These are phyloP conservation scores for Gyrodon lividus DNA, from an alignment of 768 basidiomycete genomes.

Conservation along the genomic window DNA sequence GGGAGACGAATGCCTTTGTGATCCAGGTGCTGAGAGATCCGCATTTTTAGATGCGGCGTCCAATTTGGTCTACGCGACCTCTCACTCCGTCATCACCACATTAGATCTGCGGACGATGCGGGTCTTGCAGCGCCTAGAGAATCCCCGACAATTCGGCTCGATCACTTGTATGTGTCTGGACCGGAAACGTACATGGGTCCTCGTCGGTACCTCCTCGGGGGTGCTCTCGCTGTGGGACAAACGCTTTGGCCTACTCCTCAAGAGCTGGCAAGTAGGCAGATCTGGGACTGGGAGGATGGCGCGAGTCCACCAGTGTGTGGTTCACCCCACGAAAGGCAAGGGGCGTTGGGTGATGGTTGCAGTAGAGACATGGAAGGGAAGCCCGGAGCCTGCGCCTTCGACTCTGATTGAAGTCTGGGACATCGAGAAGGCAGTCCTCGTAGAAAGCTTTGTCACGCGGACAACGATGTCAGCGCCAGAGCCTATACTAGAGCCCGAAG, in stretches of 20 bases:
- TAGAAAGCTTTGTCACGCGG: conserved; percentile 76
- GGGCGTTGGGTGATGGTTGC: conserved; percentile 92
- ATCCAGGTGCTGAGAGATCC: not conserved
- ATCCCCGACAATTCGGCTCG: conserved; percentile 83
- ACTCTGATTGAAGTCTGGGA: conserved; percentile 87
- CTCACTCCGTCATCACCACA: conserved; percentile 69
- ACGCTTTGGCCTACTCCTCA: conserved; percentile 85
- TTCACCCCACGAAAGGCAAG: conserved; percentile 85
- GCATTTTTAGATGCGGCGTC: conserved; percentile 61
- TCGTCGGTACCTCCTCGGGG: conserved; percentile 85
- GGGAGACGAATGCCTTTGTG: not conserved
- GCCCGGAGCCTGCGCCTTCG: conserved; percentile 41
- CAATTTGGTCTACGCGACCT: conserved; percentile 83
- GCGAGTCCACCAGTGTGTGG: conserved; percentile 68
- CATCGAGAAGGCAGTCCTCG: conserved; percentile 73
- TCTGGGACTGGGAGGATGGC: conserved; percentile 50
- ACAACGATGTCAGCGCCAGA: conserved; percentile 45
- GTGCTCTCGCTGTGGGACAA: conserved; percentile 92
- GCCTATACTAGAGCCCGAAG: conserved; percentile 52
- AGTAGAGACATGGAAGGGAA: conserved; percentile 50
- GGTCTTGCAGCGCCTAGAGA: conserved; percentile 71
- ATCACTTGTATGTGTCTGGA: conserved; percentile 86
- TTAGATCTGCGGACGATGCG: conserved; percentile 87
- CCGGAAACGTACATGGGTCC: conserved; percentile 81
- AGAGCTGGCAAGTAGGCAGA: conserved; percentile 79